Evolutionary conservation across 108 stramenopile genomes (phyloP).

Genomic region (Nannochloropsis gaditana): DNA sequence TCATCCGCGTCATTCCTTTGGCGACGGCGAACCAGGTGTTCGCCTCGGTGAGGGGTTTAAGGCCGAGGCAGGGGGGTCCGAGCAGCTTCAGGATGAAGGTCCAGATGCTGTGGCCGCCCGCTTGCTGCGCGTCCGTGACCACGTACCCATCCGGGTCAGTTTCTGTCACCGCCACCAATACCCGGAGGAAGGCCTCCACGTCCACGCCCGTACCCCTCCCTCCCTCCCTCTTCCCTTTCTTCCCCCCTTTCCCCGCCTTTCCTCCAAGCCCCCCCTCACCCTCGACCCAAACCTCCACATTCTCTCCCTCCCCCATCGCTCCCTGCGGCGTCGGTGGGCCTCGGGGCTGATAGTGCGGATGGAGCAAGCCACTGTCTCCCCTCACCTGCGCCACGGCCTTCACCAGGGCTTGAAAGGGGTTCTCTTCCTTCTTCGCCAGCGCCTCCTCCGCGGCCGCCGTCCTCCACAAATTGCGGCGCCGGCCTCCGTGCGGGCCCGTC

Average conservation of each 20-base stretch:
- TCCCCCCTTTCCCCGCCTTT: not conserved
- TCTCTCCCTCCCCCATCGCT: not conserved
- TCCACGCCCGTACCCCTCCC: not conserved
- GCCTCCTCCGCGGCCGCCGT: not conserved
- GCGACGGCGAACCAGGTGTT: slow-evolving; percentile 3
- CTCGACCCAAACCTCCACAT: not conserved
- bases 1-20: not conserved
- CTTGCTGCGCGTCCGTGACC: not conserved
- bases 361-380: not conserved
- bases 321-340: not conserved
- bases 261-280: not conserved
- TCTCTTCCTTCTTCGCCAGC: not conserved
- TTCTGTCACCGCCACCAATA: not conserved
- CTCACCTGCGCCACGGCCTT: not conserved
- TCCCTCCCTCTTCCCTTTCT: not conserved
- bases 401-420: not conserved
- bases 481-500: not conserved
- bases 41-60: not conserved
- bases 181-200: not conserved
- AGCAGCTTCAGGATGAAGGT: not conserved
- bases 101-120: not conserved
- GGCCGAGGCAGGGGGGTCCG: not conserved
- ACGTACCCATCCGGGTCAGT: not conserved
- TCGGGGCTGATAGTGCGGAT: not conserved
- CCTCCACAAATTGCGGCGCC: not conserved